phyloP scores from a whole-genome alignment of 495 filamentous ascomycete species.

The Podospora conica region DNA sequence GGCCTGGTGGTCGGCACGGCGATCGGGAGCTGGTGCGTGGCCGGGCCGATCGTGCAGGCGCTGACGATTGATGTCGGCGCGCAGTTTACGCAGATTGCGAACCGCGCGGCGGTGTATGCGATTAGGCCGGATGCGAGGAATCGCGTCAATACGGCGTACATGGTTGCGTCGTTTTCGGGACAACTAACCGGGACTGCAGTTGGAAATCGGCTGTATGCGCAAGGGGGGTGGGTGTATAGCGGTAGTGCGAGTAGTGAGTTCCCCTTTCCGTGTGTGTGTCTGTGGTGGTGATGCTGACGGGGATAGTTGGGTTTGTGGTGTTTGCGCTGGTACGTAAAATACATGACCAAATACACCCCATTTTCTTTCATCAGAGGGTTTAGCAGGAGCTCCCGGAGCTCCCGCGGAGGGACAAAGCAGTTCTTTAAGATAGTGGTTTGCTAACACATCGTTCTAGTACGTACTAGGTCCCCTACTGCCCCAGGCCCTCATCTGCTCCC shows the following conservation, averaged over 20 bases:
- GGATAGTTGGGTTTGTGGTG: conserved; percentile 53
- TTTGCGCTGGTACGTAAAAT: conserved; percentile 52
- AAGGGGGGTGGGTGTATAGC: conserved; percentile 62
- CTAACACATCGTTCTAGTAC: too few species aligned
- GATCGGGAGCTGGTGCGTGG: conserved; percentile 56
- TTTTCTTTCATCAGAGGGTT: too few species aligned
- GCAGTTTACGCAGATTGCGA: conserved; percentile 71
- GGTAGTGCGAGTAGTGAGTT: conserved; percentile 53
- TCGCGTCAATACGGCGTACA: conserved; percentile 76
- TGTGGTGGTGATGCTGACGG: background rate
- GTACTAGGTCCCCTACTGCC: too few species aligned
- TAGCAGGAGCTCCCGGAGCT: too few species aligned
- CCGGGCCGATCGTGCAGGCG: conserved; percentile 71
- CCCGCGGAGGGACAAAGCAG: too few species aligned
- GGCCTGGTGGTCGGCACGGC: conserved; percentile 68
- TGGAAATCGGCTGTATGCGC: conserved; percentile 60
- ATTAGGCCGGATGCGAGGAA: conserved; percentile 69
- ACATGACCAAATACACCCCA: too few species aligned
- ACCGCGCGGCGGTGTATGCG: conserved; percentile 62
- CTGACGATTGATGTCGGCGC: conserved; percentile 65
- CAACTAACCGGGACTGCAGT: conserved; percentile 66
- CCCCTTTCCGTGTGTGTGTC: background rate
- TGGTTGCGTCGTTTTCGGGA: conserved; percentile 65
- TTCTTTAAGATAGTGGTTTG: too few species aligned
- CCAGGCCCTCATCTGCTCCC: too few species aligned